Percentiles rank a stretch among this genome's conserved stretches.
phyloP scores from a whole-genome alignment of 108 stramenopile genomes.

The Poteriospumella lacustris region DNA sequence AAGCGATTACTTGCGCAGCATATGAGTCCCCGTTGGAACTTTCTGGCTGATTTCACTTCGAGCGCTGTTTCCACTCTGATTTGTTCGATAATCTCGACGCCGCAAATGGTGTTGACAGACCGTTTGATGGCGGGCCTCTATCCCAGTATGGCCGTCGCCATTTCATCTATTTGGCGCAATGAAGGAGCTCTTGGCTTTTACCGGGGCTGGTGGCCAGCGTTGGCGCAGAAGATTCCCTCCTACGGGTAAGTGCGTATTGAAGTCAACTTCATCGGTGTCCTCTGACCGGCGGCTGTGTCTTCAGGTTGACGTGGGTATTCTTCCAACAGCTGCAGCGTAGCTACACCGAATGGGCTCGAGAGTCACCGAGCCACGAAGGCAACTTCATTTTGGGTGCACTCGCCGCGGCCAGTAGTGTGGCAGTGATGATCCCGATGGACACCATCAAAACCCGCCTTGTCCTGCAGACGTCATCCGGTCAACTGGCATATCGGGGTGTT shows the following conservation, averaged over 20 bases:
- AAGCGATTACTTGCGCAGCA: background rate
- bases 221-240: slow-evolving; percentile 83
- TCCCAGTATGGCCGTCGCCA: slow-evolving; percentile 64
- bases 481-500: slow-evolving; percentile 75
- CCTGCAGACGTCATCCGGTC: background rate
- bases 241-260: background rate
- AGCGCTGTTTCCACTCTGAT: slow-evolving; percentile 77
- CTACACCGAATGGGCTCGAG: slow-evolving; percentile 52
- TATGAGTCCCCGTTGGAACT: background rate
- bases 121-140: slow-evolving; percentile 95
- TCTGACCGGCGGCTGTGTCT: background rate
- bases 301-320: slow-evolving; percentile 88
- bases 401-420: slow-evolving; percentile 82
- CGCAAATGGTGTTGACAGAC: slow-evolving; percentile 90
- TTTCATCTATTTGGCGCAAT: slow-evolving; percentile 50
- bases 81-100: slow-evolving; percentile 77
- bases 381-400: slow-evolving; percentile 87
- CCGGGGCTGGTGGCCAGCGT: slow-evolving; percentile 87
- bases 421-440: slow-evolving; percentile 95
- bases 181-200: slow-evolving; percentile 75
- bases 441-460: slow-evolving; percentile 55
- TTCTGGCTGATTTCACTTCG: slow-evolving; percentile 70
- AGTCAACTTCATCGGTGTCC: background rate
- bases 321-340: slow-evolving; percentile 80
- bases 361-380: slow-evolving; percentile 71